Base-by-base conservation (phyloP, 495 filamentous ascomycete species). In the Penicillium paxilli region DNA sequence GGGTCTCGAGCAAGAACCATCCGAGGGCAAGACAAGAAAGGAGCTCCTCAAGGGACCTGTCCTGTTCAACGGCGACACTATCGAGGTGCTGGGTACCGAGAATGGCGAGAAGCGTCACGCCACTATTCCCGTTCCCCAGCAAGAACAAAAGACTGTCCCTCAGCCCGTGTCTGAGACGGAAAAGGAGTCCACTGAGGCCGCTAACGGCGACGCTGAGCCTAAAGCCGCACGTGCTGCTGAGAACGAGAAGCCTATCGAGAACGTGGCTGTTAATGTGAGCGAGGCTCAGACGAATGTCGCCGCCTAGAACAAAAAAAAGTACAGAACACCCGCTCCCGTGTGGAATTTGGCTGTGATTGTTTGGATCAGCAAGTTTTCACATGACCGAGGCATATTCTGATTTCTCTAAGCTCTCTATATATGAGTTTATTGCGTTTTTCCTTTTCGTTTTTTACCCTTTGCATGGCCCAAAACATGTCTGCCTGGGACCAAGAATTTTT, bases 11-110 rank as follows among this genome's bases (percentile, higher is more conserved):
- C 64, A 66, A 22, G 51, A 68, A 2, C 57, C 65, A 1, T 45
- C 57, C 3, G 66, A 68, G 16, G 71, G 66, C 22, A 53, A 64
- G 44, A 62, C 60, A 19, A 65, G 63, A 24, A 67, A 66, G 33
- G 52, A 55, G 1, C 65, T 74, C 46, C 47, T 74, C 35, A 76
- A 74, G 63, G 76, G 73, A 2, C 73, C 74, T 0, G 47, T 79
- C 25, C 51, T 73, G 33, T 78, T 75, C 61, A 61, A 76, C 56
- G 68, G 64, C 19, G 67, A 74, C 38, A 46, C 60, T 21, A 60
- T 76, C 26, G 57, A 74, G 50, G 65, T 76, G 17, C 50, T 79
- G 19, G 76, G 76, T 14, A 72, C 70, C 19, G 69, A 66, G 37
- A 61, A 74, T 32, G 74, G 76, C 35, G 69, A 71, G 54, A 65